phyloP scores from a whole-genome alignment of 192 early-diverging fungal species.

The Entophlyctis luteolus region DNA sequence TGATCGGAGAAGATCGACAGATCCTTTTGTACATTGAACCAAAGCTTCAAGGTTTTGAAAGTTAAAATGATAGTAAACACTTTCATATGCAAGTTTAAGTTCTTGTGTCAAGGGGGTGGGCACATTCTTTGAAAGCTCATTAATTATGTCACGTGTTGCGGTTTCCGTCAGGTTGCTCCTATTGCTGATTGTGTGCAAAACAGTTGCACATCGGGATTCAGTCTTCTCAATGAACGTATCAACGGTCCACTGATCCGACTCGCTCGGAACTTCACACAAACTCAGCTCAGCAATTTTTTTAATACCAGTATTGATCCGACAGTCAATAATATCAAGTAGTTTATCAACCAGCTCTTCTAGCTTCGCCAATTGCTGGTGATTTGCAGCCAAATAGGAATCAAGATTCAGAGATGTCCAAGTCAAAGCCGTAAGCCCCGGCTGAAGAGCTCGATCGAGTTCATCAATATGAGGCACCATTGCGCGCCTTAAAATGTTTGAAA shows the following conservation, averaged over 20 bases:
- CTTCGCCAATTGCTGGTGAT: constrained; percentile 50
- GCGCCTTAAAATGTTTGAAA: constrained; percentile 45
- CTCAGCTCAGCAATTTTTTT: constrained; percentile 55
- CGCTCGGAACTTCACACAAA: constrained; percentile 51
- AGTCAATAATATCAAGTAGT: constrained; percentile 56
- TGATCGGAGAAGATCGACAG: constrained; percentile 50
- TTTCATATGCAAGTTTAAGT: constrained; percentile 53
- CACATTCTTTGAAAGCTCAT: constrained; percentile 51
- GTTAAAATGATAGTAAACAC: constrained; percentile 62
- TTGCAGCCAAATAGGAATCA: constrained; percentile 47
- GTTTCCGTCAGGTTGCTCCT: constrained; percentile 57
- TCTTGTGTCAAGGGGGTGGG: constrained; percentile 40
- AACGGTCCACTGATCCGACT: constrained; percentile 61
- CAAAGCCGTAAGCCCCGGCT: constrained; percentile 57
- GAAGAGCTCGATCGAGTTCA: constrained; percentile 53
- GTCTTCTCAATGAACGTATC: constrained; percentile 56
- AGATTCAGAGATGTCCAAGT: constrained; percentile 63
- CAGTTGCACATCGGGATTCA: constrained; percentile 46
- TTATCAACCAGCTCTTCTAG: constrained; percentile 59
- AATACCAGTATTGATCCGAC: constrained; percentile 51
- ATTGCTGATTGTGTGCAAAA: constrained; percentile 51
- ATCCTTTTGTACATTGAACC: constrained; percentile 60
- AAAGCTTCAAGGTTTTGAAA: constrained; percentile 60
- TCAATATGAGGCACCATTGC: constrained; percentile 62
- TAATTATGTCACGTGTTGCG: constrained; percentile 54